Evolutionary conservation across 2,329 filamentous ascomycete species (phyloP), one percentile per base, ranked within the genome.

Genomic region (Coniochaeta sp.): DNA sequence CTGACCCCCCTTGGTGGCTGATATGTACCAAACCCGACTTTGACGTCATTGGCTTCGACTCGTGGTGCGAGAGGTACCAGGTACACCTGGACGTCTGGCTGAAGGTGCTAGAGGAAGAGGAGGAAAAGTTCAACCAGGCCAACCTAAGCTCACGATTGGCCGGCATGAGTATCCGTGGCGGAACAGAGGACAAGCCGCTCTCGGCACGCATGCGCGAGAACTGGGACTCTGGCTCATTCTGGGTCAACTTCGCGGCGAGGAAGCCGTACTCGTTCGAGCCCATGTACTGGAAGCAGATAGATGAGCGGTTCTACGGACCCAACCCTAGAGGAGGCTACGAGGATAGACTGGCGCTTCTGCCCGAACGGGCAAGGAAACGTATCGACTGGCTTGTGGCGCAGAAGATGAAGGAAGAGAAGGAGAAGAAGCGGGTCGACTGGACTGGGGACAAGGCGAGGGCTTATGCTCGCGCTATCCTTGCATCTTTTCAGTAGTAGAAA

Each of bases 1-100:
- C 57, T 20, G 62, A 64, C 33, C 61, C 63, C 66, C 67, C 3
- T 70, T 63, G 63, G 69, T n/a, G 65, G 67, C 53, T 71, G 14
- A 55, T 70, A 1, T 53, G 69, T 1, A 52, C 62, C 2, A 33
- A 48, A 9, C 61, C 61, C 2, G 64, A 69, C 30, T 56, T 35
- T 16, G 32, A 16, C 32, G 14, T 35, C 12, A 70, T 16, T 72
- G 69, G 67, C n/a, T 38, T 1, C 52, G 51, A 2, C 66, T 64
- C 1, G 55, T 68, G 12, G 54, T 58, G 0, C 50, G 49, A 58
- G 4, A 51, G 50, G 1, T 73, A 71, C 50, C 64, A 64, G 30
- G 28, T 22, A 1, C 65, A 63, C 0, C 56, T 72, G 0, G 18
- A 62, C 10, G 67, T 59, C 2, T 74, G 67, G 49, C 55, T 73